These are phyloP conservation scores for Posidonia oceanica DNA, from an alignment of 116 monocot genomes.

Conservation along the genomic window DNA sequence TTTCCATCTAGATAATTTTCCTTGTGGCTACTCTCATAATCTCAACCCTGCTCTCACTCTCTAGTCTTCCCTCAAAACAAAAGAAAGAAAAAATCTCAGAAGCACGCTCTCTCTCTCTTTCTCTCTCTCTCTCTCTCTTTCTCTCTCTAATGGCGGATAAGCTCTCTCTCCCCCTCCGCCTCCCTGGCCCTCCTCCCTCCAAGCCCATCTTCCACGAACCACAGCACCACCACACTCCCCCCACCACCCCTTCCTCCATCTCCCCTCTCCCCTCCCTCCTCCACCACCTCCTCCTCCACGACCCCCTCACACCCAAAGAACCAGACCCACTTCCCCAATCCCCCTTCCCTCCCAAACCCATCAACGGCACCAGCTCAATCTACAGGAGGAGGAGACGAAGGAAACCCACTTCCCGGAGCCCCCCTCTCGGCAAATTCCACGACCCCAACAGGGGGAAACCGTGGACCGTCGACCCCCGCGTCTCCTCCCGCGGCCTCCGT, in stretches of 20 bases:
- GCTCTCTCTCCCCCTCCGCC: constrained; percentile 35
- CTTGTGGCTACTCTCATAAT: too few relatives aligned
- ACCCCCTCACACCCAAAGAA: neutral
- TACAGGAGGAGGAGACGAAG: neutral
- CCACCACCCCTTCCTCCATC: constrained; percentile 2
- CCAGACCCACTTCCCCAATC: too few relatives aligned
- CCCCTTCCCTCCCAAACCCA: neutral
- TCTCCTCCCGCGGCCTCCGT: constrained; percentile 43
- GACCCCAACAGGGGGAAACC: constrained; percentile 79
- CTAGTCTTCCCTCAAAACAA: too few relatives aligned
- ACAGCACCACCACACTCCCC: neutral
- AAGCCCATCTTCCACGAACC: constrained; percentile 24
- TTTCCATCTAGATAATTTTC: too few relatives aligned
- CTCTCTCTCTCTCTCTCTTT: neutral
- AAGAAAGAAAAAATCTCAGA: too few relatives aligned
- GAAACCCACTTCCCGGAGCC: constrained; percentile 27
- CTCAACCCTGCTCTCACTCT: too few relatives aligned
- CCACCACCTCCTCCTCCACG: constrained; percentile 8
- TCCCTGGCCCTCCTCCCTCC: constrained; percentile 28
- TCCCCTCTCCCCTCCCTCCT: constrained; percentile 6
- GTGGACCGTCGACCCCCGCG: constrained; percentile 46
- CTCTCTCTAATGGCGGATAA: constrained; percentile 37
- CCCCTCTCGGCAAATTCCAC: constrained; percentile 42
- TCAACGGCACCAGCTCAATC: constrained; percentile 1
- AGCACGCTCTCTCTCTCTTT: too few relatives aligned